phyloP scores from a whole-genome alignment of 2,329 filamentous ascomycete species.

The Fusarium nisikadoi region DNA sequence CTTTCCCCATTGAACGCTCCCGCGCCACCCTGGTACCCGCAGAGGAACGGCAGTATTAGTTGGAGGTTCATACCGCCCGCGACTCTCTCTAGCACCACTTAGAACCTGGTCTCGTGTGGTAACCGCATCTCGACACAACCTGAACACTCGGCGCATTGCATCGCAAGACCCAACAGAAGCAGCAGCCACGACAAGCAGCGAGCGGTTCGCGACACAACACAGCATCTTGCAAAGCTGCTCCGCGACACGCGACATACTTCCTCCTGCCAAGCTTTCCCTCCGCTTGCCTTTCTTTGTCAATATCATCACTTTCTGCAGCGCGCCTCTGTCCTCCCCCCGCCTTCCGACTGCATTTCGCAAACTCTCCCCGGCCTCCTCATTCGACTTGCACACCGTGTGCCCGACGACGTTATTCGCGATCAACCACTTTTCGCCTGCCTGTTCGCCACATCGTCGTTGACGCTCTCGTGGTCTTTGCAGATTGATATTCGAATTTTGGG shows the following conservation, averaged over 20 bases:
- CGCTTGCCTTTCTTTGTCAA: constrained; percentile 12
- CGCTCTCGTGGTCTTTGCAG: constrained; percentile 22
- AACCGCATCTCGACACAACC: constrained; percentile 42
- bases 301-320: constrained; percentile 32
- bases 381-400: constrained; percentile 17
- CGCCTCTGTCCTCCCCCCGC: constrained; percentile 39
- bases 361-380: constrained; percentile 18
- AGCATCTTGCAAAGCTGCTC: constrained; percentile 34
- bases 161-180: constrained; percentile 29
- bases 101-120: constrained; percentile 46
- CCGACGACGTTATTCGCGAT: constrained; percentile 20
- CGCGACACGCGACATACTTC: constrained; percentile 35
- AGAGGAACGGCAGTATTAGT: constrained; percentile 41
- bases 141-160: constrained; percentile 36
- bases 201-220: constrained; percentile 34
- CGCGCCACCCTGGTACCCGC: too few relatives aligned
- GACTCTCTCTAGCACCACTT: constrained; percentile 37
- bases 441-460: constrained; percentile 13
- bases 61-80: constrained; percentile 38
- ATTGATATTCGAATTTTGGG: constrained; percentile 20
- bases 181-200: constrained; percentile 30
- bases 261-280: constrained; percentile 6
- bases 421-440: constrained; percentile 11
- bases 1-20: too few relatives aligned
- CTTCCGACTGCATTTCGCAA: constrained; percentile 37